Evolutionary conservation across 768 basidiomycete genomes (phyloP).

Genomic region (Botryobasidium botryosum): DNA sequence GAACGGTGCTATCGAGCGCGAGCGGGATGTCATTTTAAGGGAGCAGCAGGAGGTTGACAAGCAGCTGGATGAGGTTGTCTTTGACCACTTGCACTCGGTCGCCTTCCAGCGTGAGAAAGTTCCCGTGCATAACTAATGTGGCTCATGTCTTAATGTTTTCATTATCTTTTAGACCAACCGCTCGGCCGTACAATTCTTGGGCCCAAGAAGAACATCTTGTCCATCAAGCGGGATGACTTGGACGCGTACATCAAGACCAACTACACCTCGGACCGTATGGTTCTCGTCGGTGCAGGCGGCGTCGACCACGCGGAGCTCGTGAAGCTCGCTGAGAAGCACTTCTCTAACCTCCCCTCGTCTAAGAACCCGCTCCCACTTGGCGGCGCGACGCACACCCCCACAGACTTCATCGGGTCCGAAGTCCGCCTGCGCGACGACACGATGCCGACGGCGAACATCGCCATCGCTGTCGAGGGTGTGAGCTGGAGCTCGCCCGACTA

Average conservation of each 20-base stretch:
- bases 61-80: slow-evolving; percentile 95
- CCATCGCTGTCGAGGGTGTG: slow-evolving; percentile 94
- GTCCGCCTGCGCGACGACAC: slow-evolving; percentile 92
- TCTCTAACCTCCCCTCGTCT: slow-evolving; percentile 76
- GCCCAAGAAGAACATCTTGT: slow-evolving; percentile 88
- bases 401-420: slow-evolving; percentile 82
- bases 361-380: slow-evolving; percentile 79
- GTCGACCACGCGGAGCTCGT: slow-evolving; percentile 85
- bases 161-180: slow-evolving; percentile 50
- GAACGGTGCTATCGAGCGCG: slow-evolving; percentile 69
- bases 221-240: slow-evolving; percentile 84
- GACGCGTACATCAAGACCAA: slow-evolving; percentile 87
- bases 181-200: slow-evolving; percentile 96
- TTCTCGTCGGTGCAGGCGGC: slow-evolving; percentile 91
- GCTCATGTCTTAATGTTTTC: not conserved
- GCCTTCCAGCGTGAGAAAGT: slow-evolving; percentile 73
- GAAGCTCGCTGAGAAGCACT: slow-evolving; percentile 88
- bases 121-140: slow-evolving; percentile 1
- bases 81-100: slow-evolving; percentile 92
- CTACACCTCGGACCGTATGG: slow-evolving; percentile 98
- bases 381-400: slow-evolving; percentile 53
- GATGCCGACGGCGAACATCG: slow-evolving; percentile 75
- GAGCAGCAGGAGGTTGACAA: slow-evolving; percentile 99
- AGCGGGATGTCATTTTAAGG: slow-evolving; percentile 88
- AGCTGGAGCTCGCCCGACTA: slow-evolving; percentile 97